Percentiles rank a stretch among this genome's conserved stretches.
These are phyloP conservation scores for Malus hybrid DNA, from an alignment of 331 rosid genomes.

Conservation along the genomic window DNA sequence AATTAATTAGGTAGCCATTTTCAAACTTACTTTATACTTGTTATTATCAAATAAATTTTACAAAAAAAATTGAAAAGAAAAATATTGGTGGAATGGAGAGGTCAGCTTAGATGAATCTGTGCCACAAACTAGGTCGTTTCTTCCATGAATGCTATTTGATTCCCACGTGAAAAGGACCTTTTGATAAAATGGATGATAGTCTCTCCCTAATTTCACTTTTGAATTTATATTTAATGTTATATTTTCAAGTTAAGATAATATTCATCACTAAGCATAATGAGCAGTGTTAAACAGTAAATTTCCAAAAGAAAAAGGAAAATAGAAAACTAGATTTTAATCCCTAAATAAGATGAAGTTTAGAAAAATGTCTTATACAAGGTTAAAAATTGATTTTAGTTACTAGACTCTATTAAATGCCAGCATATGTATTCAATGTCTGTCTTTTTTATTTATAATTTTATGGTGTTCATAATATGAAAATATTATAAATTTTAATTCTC, in stretches of 20 bases:
- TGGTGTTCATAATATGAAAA: too few species aligned
- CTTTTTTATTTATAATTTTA: too few species aligned
- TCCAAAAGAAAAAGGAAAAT: not conserved
- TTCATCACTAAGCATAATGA: constrained; percentile 12
- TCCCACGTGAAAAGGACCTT: constrained; percentile 11
- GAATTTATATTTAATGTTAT: not conserved
- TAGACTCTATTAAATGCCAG: too few species aligned
- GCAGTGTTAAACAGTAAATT: constrained; percentile 1
- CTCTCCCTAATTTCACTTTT: constrained; percentile 23
- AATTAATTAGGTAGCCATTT: constrained; percentile 11
- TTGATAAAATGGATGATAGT: not conserved
- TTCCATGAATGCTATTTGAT: constrained; percentile 21
- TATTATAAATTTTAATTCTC: too few species aligned
- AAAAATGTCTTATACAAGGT: too few species aligned
- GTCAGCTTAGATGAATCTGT: constrained; percentile 12
- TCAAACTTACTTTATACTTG: constrained; percentile 16
- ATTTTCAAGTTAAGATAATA: not conserved
- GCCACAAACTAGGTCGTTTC: constrained; percentile 28
- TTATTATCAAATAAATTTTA: not conserved
- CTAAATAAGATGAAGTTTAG: too few species aligned
- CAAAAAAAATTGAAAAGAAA: constrained; percentile 2
- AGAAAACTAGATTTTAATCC: too few species aligned
- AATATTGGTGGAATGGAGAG: constrained; percentile 11
- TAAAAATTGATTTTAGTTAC: too few species aligned
- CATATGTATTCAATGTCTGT: too few species aligned